Evolutionary conservation across 257 asterid genomes (phyloP).

Genomic region (Fraxinus quadrangulata): DNA sequence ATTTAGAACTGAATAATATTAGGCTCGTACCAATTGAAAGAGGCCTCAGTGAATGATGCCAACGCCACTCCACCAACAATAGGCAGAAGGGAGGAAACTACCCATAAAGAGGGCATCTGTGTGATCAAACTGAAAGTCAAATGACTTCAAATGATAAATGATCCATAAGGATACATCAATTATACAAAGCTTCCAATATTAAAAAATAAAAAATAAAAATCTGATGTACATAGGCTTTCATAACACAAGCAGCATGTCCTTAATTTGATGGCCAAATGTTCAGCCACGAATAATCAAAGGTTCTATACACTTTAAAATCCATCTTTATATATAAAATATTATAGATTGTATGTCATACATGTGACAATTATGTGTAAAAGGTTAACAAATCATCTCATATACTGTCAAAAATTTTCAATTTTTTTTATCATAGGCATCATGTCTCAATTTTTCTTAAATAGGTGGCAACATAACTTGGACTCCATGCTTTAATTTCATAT

Average conservation of each 20-base stretch:
- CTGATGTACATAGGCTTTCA: no score
- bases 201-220: no score
- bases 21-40: conserved; percentile 75
- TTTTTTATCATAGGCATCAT: not conserved
- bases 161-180: conserved; percentile 12
- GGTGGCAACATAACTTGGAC: not conserved
- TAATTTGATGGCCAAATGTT: no score
- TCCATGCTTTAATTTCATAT: no score
- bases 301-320: no score
- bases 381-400: no score
- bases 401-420: no score
- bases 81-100: conserved; percentile 73
- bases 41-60: conserved; percentile 84
- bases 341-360: no score
- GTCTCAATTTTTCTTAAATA: not conserved
- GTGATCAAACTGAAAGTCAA: conserved; percentile 38
- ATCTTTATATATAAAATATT: no score
- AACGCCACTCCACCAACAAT: conserved; percentile 89
- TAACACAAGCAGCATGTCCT: not conserved
- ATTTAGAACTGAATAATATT: not conserved
- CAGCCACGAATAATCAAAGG: no score
- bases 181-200: no score
- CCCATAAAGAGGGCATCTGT: conserved; percentile 80
- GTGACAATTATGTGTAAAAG: no score
- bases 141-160: conserved; percentile 30